A percentile compares a stretch with the other conserved stretches of the same genome.
Evolutionary conservation across 805 yeast genomes (phyloP).

Genomic region (Lachancea fermentati): DNA sequence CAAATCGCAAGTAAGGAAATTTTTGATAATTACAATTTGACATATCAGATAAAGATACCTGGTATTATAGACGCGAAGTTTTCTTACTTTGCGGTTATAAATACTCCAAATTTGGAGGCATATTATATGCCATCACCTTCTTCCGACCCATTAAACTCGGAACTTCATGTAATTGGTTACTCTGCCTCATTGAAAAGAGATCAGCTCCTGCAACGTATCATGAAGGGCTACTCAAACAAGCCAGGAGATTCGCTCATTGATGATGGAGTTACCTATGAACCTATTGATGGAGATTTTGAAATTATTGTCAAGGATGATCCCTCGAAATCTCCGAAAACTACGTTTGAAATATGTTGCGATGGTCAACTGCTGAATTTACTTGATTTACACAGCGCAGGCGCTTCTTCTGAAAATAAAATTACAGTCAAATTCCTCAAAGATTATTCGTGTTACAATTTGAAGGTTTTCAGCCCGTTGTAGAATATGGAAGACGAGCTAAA

Average conservation of each 20-base stretch:
- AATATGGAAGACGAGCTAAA: conserved; percentile 9
- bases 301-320: conserved; percentile 12
- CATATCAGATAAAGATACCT: conserved; percentile 13
- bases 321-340: conserved; percentile 5
- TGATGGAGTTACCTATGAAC: conserved; percentile 15
- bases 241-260: conserved; percentile 11
- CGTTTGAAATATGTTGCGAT: conserved; percentile 28
- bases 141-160: conserved; percentile 20
- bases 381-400: conserved; percentile 8
- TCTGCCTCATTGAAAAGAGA: conserved; percentile 11
- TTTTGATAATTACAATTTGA: conserved; percentile 35
- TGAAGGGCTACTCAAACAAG: conserved; percentile 25
- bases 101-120: conserved; percentile 27
- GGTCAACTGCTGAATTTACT: conserved; percentile 24
- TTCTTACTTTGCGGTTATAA: conserved; percentile 27
- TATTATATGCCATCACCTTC: conserved; percentile 28
- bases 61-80: conserved; percentile 7
- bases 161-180: conserved; percentile 25
- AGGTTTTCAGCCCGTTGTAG: conserved; percentile 7
- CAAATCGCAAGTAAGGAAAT: conserved; percentile 58
- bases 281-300: conserved; percentile 14
- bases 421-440: conserved; percentile 10
- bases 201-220: conserved; percentile 14
- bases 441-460: conserved; percentile 10
- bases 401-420: conserved; percentile 6